phyloP scores from a whole-genome alignment of 257 asterid genomes.

The Scutellaria barbata region DNA sequence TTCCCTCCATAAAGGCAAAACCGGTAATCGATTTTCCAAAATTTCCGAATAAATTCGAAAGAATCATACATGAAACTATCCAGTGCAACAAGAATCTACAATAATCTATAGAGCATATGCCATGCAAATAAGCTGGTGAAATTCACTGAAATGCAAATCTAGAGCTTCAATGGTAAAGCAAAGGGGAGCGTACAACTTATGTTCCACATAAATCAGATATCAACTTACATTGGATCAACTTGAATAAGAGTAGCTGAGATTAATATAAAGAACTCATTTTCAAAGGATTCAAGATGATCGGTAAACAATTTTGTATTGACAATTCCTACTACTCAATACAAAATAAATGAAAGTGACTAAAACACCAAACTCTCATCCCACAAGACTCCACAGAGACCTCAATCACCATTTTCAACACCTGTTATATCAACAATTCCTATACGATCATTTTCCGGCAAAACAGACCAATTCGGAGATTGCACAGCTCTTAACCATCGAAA shows the following conservation, averaged over 20 bases:
- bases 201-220: no score
- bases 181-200: no score
- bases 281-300: background rate
- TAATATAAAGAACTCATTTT: background rate
- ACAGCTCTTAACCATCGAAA: constrained; percentile 86
- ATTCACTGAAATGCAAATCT: no score
- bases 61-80: background rate
- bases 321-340: no score
- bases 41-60: background rate
- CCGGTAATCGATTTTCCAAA: background rate
- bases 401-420: constrained; percentile 26
- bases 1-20: no score
- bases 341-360: background rate
- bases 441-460: constrained; percentile 67
- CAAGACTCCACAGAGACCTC: constrained; percentile 21
- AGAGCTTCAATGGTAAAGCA: background rate
- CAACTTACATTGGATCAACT: background rate
- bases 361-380: constrained; percentile 25
- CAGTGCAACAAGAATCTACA: background rate
- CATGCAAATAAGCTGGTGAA: background rate
- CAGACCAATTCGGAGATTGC: constrained; percentile 88
- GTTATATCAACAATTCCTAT: constrained; percentile 46
- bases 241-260: background rate
- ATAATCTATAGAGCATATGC: background rate
- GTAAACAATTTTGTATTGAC: no score